Conservation (phyloP, 495 filamentous ascomycete genomes). For the Penicillium waksmanii region DNA sequence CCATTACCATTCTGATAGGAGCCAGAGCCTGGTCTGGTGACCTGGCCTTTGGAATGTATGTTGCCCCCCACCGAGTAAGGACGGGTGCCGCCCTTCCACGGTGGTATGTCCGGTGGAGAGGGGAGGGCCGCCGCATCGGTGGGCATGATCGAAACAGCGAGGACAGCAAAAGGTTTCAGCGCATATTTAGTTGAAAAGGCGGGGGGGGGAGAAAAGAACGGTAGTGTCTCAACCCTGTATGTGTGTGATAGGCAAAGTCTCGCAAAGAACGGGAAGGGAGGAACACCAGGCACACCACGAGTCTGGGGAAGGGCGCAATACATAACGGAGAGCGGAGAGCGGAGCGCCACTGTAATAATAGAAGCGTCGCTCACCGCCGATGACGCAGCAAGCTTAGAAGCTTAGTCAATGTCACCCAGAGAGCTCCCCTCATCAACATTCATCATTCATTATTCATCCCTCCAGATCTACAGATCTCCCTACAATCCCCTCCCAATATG, state of each 20-base stretch:
- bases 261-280: neutral
- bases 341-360: neutral
- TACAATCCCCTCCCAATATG: slow-evolving; percentile 57
- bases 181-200: slow-evolving; percentile 25
- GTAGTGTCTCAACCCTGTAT: slow-evolving; percentile 17
- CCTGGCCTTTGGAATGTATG: slow-evolving; percentile 36
- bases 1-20: slow-evolving; percentile 31
- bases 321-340: slow-evolving; percentile 5
- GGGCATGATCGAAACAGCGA: slow-evolving; percentile 42
- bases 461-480: slow-evolving; percentile 1
- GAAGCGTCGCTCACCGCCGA: slow-evolving; percentile 34
- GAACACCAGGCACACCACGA: slow-evolving; percentile 16
- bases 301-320: slow-evolving; percentile 20
- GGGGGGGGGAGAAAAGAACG: slow-evolving; percentile 12
- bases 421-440: slow-evolving; percentile 20
- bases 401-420: slow-evolving; percentile 25
- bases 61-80: slow-evolving; percentile 35
- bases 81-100: slow-evolving; percentile 38
- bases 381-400: slow-evolving; percentile 31
- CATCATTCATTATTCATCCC: neutral
- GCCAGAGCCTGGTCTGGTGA: slow-evolving; percentile 27
- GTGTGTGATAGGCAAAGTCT: slow-evolving; percentile 18
- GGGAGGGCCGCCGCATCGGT: slow-evolving; percentile 49
- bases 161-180: slow-evolving; percentile 23
- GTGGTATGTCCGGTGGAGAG: slow-evolving; percentile 41